Conservation (phyloP, 2,329 filamentous ascomycete genomes). For the Colletotrichum orbiculare region DNA sequence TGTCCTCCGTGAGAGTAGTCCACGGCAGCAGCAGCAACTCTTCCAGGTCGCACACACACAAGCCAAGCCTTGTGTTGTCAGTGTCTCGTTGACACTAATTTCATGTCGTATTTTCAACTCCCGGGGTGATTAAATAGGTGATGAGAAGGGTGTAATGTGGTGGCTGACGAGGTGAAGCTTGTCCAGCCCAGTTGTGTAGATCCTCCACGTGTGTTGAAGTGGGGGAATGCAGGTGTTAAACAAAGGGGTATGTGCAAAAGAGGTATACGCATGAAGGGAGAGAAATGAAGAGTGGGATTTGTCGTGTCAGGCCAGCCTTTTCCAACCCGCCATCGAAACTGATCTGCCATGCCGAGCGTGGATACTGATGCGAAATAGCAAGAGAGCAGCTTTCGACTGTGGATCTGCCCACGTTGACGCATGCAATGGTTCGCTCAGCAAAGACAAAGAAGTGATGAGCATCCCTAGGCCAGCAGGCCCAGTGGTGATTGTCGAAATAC, state of each 20-base stretch:
- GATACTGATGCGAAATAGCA: too few species aligned
- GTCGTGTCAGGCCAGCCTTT: conserved; percentile 36
- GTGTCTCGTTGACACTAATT: conserved; percentile 4
- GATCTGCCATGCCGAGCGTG: background rate
- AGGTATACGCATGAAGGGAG: conserved; percentile 35
- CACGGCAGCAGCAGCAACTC: conserved; percentile 1
- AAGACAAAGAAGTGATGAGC: conserved; percentile 1
- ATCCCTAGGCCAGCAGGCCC: conserved; percentile 15
- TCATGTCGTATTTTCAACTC: conserved; percentile 17
- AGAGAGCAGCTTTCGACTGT: too few species aligned
- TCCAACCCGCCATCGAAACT: conserved; percentile 25
- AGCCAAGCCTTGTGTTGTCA: background rate
- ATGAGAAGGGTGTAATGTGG: conserved; percentile 23
- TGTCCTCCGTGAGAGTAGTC: conserved; percentile 24
- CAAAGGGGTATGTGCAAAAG: conserved; percentile 35
- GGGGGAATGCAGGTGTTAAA: conserved; percentile 31
- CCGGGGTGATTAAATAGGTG: conserved; percentile 30
- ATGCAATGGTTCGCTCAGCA: background rate
- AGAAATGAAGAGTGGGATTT: conserved; percentile 26
- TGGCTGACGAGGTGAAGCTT: conserved; percentile 30
- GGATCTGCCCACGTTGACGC: too few species aligned
- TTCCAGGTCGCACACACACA: conserved; percentile 21
- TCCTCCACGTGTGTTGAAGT: conserved; percentile 36
- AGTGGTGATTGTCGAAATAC: conserved; percentile 11
- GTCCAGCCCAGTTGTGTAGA: conserved; percentile 20